phyloP scores from a whole-genome alignment of 1,284 basidiomycete genomes.

The Erythrobasidium hasegawianum region DNA sequence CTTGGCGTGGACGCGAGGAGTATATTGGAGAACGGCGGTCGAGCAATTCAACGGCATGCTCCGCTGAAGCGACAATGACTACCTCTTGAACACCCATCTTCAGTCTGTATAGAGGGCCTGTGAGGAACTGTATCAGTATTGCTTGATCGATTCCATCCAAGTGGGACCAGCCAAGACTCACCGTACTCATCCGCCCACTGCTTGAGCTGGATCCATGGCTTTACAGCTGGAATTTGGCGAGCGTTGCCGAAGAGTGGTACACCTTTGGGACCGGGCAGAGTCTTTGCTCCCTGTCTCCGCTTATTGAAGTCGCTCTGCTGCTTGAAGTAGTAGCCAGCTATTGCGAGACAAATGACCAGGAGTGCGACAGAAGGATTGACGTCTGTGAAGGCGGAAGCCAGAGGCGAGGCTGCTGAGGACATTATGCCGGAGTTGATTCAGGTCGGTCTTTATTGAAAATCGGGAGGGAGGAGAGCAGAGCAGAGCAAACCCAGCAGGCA shows the following conservation, averaged over 20 bases:
- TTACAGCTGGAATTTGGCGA: slow-evolving; percentile 23
- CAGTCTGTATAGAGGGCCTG: slow-evolving; percentile 45
- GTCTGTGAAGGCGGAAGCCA: slow-evolving; percentile 11
- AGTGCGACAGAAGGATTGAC: slow-evolving; percentile 25
- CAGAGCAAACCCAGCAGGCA: too few species aligned
- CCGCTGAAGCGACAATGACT: slow-evolving; percentile 39
- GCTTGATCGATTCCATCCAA: neutral
- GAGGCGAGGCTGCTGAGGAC: slow-evolving; percentile 12
- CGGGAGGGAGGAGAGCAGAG: too few species aligned
- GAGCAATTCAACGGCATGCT: slow-evolving; percentile 45
- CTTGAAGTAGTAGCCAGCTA: slow-evolving; percentile 32
- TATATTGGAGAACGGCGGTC: slow-evolving; percentile 45
- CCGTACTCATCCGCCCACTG: slow-evolving; percentile 34
- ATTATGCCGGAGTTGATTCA: neutral
- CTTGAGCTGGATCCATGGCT: slow-evolving; percentile 33
- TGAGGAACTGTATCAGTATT: neutral
- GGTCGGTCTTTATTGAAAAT: too few species aligned
- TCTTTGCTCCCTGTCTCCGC: slow-evolving; percentile 22
- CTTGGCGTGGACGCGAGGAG: slow-evolving; percentile 44
- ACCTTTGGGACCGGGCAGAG: slow-evolving; percentile 32
- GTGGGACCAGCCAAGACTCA: slow-evolving; percentile 10
- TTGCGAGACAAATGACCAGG: slow-evolving; percentile 17
- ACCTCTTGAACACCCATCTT: slow-evolving; percentile 41
- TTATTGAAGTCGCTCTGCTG: slow-evolving; percentile 30
- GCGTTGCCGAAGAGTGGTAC: slow-evolving; percentile 24